A percentile compares a stretch with the other conserved stretches of the same genome.
These are phyloP conservation scores for Sporisorium exsertum DNA, from an alignment of 1,284 basidiomycete species.

Conservation along the genomic window DNA sequence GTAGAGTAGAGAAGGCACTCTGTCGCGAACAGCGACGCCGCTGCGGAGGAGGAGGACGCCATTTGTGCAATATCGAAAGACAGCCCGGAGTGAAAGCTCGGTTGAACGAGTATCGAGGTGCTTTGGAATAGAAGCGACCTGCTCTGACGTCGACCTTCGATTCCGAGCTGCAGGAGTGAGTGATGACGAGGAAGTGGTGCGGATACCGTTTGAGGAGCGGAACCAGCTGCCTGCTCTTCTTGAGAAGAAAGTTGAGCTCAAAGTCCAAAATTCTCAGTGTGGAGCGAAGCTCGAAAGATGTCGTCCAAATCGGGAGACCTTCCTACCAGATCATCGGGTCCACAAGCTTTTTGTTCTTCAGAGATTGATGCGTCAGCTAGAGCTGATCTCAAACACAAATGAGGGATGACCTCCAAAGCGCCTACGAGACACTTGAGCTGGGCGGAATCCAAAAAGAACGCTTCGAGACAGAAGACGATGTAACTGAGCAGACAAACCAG, in stretches of 20 bases:
- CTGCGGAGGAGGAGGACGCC: slow-evolving; percentile 34
- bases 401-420: no score
- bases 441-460: background rate
- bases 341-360: no score
- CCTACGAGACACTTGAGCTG: background rate
- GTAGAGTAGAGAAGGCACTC: slow-evolving; percentile 58
- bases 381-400: no score
- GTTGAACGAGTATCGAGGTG: background rate
- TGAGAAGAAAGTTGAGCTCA: slow-evolving; percentile 3
- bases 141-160: background rate
- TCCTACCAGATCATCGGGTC: no score
- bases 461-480: no score
- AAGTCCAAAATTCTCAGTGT: slow-evolving; percentile 3
- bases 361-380: no score
- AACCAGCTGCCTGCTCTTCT: background rate
- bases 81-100: background rate
- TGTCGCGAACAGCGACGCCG: slow-evolving; percentile 48
- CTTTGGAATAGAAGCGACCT: background rate
- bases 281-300: background rate
- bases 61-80: slow-evolving; percentile 1
- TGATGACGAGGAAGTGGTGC: background rate
- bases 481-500: no score
- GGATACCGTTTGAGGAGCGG: background rate
- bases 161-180: background rate
- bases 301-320: background rate